Evolutionary conservation across 192 early-diverging fungal species (phyloP).

Genomic region (Physocladia obscura): DNA sequence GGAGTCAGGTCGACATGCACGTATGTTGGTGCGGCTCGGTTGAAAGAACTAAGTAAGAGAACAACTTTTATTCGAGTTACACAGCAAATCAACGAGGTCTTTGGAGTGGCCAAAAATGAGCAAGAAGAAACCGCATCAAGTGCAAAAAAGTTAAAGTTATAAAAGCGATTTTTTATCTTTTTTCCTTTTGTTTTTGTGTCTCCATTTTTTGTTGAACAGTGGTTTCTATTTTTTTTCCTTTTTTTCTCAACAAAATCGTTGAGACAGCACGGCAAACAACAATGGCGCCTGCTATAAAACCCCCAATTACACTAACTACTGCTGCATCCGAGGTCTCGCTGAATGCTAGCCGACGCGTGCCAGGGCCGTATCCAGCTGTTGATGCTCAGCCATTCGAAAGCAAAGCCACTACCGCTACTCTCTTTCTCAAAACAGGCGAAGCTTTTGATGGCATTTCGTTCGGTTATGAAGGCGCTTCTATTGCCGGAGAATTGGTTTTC

Average conservation of each 20-base stretch:
- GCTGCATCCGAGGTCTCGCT: neutral
- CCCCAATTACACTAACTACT: neutral
- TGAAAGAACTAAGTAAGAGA: slow-evolving; percentile 24
- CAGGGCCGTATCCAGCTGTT: slow-evolving; percentile 5
- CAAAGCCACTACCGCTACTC: slow-evolving; percentile 30
- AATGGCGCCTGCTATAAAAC: neutral
- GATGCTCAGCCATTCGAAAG: neutral
- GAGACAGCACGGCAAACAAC: neutral
- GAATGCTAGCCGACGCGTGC: neutral
- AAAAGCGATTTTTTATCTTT: no score
- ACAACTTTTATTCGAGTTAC: slow-evolving; percentile 25
- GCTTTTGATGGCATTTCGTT: slow-evolving; percentile 90
- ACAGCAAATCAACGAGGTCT: slow-evolving; percentile 25
- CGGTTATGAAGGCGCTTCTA: slow-evolving; percentile 79
- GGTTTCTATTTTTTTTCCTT: neutral
- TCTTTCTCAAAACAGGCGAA: slow-evolving; percentile 84
- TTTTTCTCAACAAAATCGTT: neutral
- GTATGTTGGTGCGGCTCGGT: slow-evolving; percentile 3
- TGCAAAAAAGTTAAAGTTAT: no score
- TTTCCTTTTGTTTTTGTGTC: neutral
- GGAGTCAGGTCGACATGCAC: slow-evolving; percentile 13
- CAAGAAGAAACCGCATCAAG: slow-evolving; percentile 22
- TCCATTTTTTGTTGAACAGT: neutral
- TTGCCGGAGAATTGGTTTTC: slow-evolving; percentile 97
- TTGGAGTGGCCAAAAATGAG: slow-evolving; percentile 25